phyloP scores from a whole-genome alignment of 140 eudicot genomes.

The Stevia rebaudiana region DNA sequence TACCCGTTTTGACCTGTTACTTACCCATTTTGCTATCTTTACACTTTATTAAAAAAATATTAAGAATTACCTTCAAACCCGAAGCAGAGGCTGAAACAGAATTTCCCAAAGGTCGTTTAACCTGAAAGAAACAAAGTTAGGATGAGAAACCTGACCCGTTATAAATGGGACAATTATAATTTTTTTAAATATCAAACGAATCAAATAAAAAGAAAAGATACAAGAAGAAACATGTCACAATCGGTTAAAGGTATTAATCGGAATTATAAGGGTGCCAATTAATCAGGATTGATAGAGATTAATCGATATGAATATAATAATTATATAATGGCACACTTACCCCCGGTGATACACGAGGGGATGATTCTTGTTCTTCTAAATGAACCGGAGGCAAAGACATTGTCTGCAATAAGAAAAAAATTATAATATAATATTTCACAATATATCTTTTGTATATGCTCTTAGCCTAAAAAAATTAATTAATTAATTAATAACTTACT shows the following conservation, averaged over 20 bases:
- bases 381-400: slow-evolving; percentile 45
- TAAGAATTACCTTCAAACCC: slow-evolving; percentile 47
- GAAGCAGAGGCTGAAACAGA: slow-evolving; percentile 30
- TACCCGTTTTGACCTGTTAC: neutral
- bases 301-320: neutral
- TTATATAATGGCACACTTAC: slow-evolving; percentile 21
- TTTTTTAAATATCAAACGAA: neutral
- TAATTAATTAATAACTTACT: neutral
- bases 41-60: neutral
- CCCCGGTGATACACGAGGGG: slow-evolving; percentile 53
- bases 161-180: neutral
- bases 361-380: slow-evolving; percentile 38
- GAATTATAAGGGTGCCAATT: too few relatives aligned
- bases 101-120: slow-evolving; percentile 29
- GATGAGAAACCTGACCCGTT: neutral
- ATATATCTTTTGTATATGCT: neutral
- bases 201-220: neutral
- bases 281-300: too few relatives aligned
- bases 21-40: neutral
- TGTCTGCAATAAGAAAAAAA: slow-evolving; percentile 32
- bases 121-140: slow-evolving; percentile 18
- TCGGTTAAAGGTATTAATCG: too few relatives aligned
- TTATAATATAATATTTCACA: neutral
- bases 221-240: neutral
- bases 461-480: neutral